Evolutionary conservation across 2,329 filamentous ascomycete genomes (phyloP), one percentile per base, ranked within the genome.

Genomic region (Monosporascus sp.): DNA sequence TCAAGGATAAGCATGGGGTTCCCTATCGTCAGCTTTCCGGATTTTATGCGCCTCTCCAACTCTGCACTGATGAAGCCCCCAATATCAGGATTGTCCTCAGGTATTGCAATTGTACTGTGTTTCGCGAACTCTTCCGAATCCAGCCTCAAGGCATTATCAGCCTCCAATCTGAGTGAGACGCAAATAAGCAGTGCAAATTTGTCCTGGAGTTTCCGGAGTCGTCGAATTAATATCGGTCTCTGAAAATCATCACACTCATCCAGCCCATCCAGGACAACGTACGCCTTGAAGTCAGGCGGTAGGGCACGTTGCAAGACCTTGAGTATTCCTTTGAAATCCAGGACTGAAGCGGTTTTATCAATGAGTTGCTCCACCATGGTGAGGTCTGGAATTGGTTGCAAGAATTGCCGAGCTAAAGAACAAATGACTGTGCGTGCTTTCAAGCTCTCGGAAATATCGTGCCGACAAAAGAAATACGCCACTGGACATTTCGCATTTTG

Each of bases 391-490:
- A 53, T 37, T 9, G 48, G 15, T 20, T 52, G 25, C 9, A 58
- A 25, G 8, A 59, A 15, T 48, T 59, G 55, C 2, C 53, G 51
- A 20, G 50, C 48, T n/a, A 59, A 31, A 38, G 55, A 59, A 2
- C 57, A 55, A 5, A 55, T 25, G 2, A 59, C 39, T 6, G 49
- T 59, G 6, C 43, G 38, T 14, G 22, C 31, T 27, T 50, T 37
- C 18, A 37, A 49, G n/a, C 49, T 51, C 18, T 51, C 31, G 17
- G 18, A 5, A 39, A 54, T 25, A 39, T 59, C 57, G 6, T 37
- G 22, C 3, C 53, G 49, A 43, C 31, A 72, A 67, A 62, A 84
- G 80, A 50, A 53, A 24, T 57, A 55, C 6, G 53, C 47, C 7
- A 47, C 27, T 11, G 9, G 31, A 24, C 35, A 39, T 14, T 35